Base-by-base conservation (phyloP, 2,329 filamentous ascomycete species). In the Ophiognomonia clavigignenti-juglandacearum region DNA sequence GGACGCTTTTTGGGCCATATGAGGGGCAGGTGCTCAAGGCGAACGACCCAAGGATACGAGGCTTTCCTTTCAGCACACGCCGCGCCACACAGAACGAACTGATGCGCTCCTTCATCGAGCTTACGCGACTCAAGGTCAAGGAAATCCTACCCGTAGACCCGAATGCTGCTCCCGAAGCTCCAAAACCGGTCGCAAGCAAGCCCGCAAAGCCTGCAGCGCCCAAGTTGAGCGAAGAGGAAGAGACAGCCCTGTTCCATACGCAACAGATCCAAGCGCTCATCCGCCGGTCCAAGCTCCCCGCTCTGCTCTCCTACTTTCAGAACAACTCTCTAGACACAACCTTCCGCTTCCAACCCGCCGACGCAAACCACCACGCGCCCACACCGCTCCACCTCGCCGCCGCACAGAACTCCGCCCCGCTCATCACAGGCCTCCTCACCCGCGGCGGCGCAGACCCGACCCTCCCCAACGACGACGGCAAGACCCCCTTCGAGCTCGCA, bases 41-140 rank as follows among this genome's bases (percentile, higher is more conserved):
- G 10, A 88, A 89, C 51, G 93, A 98, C 59, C 72, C 83, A 1
- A 77, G 93, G 29, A 75, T 96, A 58, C 78, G 93, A 47, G 85
- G 88, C 0, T 96, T 98, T 53, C 93, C 93, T 0, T 98, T 98
- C 64, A 96, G 79, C 63, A 98, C 93, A 8, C 80, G 90, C 11
- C 77, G 93, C 48, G 89, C 93, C 1, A 98, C 93, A 0, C 91
- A 97, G 60, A 88, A 86, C 39, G 93, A 98, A 65, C 81, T 98
- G 0, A 93, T 97, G 86, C 82, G 92, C 32, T 86, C 86, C 1
- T 98, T 96, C 59, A 86, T 95, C 53, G 93, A 98, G 68, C 76
- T 98, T 26, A 98, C 93, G 0, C 77, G 93, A 14, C 77, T 96
- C 14, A 96, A 98, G 65, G 77, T 96, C 39, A 82, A 81, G 40